Evolutionary conservation across 495 filamentous ascomycete species (phyloP).

Genomic region (Parathielavia appendiculata): DNA sequence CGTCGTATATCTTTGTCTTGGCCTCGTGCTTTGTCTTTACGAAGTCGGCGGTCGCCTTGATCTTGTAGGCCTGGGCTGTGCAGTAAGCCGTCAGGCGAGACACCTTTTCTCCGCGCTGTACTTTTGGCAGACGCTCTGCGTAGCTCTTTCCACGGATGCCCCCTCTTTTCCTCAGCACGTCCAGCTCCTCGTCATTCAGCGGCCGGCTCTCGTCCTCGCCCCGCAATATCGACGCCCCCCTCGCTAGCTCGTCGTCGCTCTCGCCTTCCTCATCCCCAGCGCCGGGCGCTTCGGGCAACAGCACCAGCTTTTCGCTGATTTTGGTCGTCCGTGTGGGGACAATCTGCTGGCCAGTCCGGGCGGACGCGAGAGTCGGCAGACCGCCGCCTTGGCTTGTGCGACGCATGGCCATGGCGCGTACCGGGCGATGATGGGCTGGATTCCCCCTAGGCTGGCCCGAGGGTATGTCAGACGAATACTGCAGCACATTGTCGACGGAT

Average conservation of each 20-base stretch:
- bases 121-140: slow-evolving; percentile 89
- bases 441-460: slow-evolving; percentile 85
- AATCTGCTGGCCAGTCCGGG: slow-evolving; percentile 58
- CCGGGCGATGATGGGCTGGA: slow-evolving; percentile 50
- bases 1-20: slow-evolving; percentile 96
- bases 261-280: slow-evolving; percentile 49
- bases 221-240: slow-evolving; percentile 37
- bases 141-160: slow-evolving; percentile 79
- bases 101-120: slow-evolving; percentile 77
- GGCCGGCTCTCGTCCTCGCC: slow-evolving; percentile 61
- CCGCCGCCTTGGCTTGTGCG: slow-evolving; percentile 35
- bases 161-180: slow-evolving; percentile 57
- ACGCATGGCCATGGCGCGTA: slow-evolving; percentile 41
- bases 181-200: slow-evolving; percentile 70
- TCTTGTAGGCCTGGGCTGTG: slow-evolving; percentile 87
- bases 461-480: slow-evolving; percentile 90
- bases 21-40: slow-evolving; percentile 85
- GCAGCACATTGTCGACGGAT: slow-evolving; percentile 92
- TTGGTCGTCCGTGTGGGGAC: slow-evolving; percentile 86
- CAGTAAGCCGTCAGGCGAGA: slow-evolving; percentile 92
- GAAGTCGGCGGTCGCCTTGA: slow-evolving; percentile 80
- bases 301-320: slow-evolving; percentile 87
- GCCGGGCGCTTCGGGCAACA: slow-evolving; percentile 80
- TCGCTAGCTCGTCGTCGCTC: slow-evolving; percentile 44
- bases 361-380: slow-evolving; percentile 39